Conservation (phyloP, 305 asterid species). For the Fraxinus floribunda region DNA sequence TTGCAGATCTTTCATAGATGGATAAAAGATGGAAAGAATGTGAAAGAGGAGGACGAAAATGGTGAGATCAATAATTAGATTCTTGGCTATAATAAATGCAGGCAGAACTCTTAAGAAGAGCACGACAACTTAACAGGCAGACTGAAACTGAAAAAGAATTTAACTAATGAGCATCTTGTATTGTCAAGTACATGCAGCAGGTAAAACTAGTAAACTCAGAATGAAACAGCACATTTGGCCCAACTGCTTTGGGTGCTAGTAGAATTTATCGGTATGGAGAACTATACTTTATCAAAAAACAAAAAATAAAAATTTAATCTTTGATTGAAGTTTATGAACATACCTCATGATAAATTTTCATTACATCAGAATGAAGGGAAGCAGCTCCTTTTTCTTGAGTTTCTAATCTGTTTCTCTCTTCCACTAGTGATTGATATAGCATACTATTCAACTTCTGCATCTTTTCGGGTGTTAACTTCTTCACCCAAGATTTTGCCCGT, state of each 20-base stretch:
- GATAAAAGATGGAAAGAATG: constrained; percentile 12
- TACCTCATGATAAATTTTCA: constrained; percentile 74
- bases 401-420: constrained; percentile 72
- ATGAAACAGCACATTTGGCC: not conserved
- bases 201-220: not conserved
- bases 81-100: constrained; percentile 1
- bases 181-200: not conserved
- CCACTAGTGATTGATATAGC: constrained; percentile 69
- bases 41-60: not conserved
- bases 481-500: constrained; percentile 73
- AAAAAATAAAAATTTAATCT: not conserved
- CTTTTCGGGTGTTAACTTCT: constrained; percentile 77
- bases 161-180: not conserved
- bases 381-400: constrained; percentile 61
- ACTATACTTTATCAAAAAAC: not conserved
- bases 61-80: not conserved
- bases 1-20: constrained; percentile 48
- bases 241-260: not conserved
- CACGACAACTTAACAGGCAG: not conserved
- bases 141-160: not conserved
- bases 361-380: constrained; percentile 58
- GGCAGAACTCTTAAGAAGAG: not conserved
- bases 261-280: not conserved
- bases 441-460: constrained; percentile 67
- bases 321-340: constrained; percentile 15